Conservation (phyloP, 2,329 filamentous ascomycete genomes). For the Ophiocordyceps camponoti-floridani region DNA sequence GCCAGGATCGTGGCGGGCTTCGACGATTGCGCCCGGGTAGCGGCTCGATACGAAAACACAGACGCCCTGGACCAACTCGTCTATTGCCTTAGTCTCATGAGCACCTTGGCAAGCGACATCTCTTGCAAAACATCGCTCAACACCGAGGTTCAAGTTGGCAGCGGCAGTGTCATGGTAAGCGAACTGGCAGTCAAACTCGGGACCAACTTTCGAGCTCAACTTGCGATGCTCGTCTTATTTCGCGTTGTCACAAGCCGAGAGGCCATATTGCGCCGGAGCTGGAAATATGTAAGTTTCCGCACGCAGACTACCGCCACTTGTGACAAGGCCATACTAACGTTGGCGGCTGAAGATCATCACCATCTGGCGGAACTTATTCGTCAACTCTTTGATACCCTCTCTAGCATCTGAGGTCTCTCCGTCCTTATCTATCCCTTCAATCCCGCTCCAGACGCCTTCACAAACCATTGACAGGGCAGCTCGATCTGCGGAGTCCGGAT, state of each 20-base stretch:
- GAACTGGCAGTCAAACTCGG: constrained; percentile 93
- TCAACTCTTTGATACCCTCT: constrained; percentile 79
- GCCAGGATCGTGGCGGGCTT: constrained; percentile 87
- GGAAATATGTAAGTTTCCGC: constrained; percentile 50
- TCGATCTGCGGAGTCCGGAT: constrained; percentile 59
- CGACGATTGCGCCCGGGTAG: constrained; percentile 88
- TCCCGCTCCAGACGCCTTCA: constrained; percentile 78
- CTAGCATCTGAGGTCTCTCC: constrained; percentile 50
- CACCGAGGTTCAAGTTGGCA: constrained; percentile 83
- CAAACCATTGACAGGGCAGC: constrained; percentile 81
- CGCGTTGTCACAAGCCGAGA: constrained; percentile 79
- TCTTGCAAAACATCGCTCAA: constrained; percentile 76
- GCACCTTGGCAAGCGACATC: constrained; percentile 59
- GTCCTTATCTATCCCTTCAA: constrained; percentile 54
- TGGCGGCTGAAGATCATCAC: constrained; percentile 49
- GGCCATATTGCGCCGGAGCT: constrained; percentile 53
- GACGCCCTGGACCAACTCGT: constrained; percentile 89
- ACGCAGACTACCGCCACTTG: background rate
- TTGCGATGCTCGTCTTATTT: constrained; percentile 91
- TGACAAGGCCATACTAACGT: too few species aligned
- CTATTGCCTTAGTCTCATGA: constrained; percentile 78
- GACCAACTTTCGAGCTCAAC: constrained; percentile 78
- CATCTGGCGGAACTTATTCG: constrained; percentile 89
- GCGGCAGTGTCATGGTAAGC: constrained; percentile 94
- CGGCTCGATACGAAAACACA: constrained; percentile 62